Evolutionary conservation across 2,329 filamentous ascomycete genomes (phyloP), one percentile per base, ranked within the genome.

Genomic region (Trichoderma oligosporum): DNA sequence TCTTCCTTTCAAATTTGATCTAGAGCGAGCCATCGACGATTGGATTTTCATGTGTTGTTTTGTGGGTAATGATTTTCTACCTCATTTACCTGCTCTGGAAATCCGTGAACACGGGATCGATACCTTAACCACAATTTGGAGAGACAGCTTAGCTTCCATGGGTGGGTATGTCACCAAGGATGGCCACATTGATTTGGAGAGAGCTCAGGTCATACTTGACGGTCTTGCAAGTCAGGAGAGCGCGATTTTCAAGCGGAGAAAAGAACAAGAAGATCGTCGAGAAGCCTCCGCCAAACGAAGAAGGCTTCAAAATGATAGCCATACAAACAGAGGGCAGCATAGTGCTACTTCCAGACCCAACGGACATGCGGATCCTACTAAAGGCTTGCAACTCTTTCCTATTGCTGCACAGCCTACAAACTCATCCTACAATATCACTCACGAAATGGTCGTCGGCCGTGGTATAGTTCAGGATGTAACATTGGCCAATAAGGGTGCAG

Each of bases 1-100:
- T 56, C 83, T 96, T 63, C 86, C 87, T 1, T 97, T 97, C 74
- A 83, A 84, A 55, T 97, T 96, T 73, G 91, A 99, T 70, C 79
- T 99, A 42, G 94, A 99, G 73, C 86, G 94, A 63, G 92, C 92
- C 24, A 83, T 97, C 59, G 94, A 97, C 72, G 93, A 97, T 70
- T 97, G 93, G 94, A 91, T 97, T 12, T 97, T 97, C 72, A 94
- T 97, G 85, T 97, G 93, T 75, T 97, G 95, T 76, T 97, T 97
- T 70, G 93, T 97, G 57, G 93, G 93, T 64, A 99, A 99, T 73
- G 95, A 99, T 77, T 99, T 99, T 76, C 76, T 99, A 64, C 94
- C 94, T 49, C 94, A 99, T 79, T 78, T 99, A 58, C 94, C 94
- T n/a, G 96, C 93, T 66, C 81, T 99, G 58, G 94, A 97, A 71